Conservation (phyloP, 73 alveolate genomes). For the Paramecium primaurelia region DNA sequence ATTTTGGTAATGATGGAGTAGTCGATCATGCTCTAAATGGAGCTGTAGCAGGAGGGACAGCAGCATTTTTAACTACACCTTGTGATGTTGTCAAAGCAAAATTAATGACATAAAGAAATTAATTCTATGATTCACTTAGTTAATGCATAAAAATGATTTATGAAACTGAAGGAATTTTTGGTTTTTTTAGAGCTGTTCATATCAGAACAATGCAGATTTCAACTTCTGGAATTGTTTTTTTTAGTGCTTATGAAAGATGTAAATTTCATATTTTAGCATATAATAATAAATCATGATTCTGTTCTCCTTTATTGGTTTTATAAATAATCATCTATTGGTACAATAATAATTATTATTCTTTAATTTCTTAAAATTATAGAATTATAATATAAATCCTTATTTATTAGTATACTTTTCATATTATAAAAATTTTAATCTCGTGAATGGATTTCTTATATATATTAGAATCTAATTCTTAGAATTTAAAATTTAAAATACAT, state of each 20-base stretch:
- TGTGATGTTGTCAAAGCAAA: conserved; percentile 59
- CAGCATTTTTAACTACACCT: conserved; percentile 65
- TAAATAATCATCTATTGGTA: not conserved
- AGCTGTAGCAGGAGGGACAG: conserved; percentile 60
- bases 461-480: too few relatives aligned
- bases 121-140: not conserved
- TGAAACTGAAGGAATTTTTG: conserved; percentile 30
- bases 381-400: too few relatives aligned
- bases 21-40: conserved; percentile 36
- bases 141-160: not conserved
- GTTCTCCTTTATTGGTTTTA: not conserved
- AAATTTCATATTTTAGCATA: not conserved
- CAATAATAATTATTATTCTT: too few relatives aligned
- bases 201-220: conserved; percentile 39
- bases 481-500: too few relatives aligned
- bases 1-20: conserved; percentile 39
- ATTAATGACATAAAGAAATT: conserved; percentile 50
- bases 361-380: too few relatives aligned
- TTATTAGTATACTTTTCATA: too few relatives aligned
- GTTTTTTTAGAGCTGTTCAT: conserved; percentile 48
- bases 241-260: conserved; percentile 32
- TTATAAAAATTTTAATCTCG: too few relatives aligned
- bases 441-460: too few relatives aligned
- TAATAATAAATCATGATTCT: not conserved
- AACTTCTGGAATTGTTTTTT: conserved; percentile 46